These are phyloP conservation scores for Wickerhamiella dianesei DNA, from an alignment of 805 yeast genomes.

Conservation along the genomic window DNA sequence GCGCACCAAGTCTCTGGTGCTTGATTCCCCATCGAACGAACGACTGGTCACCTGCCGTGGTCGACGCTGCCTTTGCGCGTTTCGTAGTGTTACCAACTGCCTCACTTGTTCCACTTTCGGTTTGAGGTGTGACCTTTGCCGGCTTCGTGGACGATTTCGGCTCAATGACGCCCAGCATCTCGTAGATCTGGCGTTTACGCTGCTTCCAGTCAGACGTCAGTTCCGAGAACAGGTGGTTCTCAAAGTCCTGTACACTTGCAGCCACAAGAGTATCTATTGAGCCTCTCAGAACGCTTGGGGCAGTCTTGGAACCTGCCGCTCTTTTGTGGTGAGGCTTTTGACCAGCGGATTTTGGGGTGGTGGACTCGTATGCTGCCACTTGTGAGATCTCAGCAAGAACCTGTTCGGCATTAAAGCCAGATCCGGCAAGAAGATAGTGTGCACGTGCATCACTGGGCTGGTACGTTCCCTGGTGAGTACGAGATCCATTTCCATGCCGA, in stretches of 20 bases:
- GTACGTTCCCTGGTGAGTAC: conserved; percentile 21
- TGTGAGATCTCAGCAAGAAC: conserved; percentile 41
- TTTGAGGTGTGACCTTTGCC: not conserved
- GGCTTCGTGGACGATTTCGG: conserved; percentile 10
- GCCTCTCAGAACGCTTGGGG: conserved; percentile 20
- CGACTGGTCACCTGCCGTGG: not conserved
- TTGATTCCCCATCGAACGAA: not conserved
- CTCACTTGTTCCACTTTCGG: conserved; percentile 41
- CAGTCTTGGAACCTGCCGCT: conserved; percentile 50
- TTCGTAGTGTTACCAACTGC: not conserved
- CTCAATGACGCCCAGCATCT: conserved; percentile 41
- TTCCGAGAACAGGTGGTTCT: conserved; percentile 55
- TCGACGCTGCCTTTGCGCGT: not conserved
- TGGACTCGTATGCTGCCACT: not conserved
- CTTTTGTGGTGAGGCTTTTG: not conserved
- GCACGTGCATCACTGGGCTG: conserved; percentile 35
- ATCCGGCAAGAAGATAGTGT: conserved; percentile 79
- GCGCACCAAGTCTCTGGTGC: conserved; percentile 1
- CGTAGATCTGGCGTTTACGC: conserved; percentile 59
- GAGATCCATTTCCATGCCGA: conserved; percentile 22
- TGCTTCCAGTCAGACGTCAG: conserved; percentile 74
- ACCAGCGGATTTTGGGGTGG: not conserved
- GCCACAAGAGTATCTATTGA: conserved; percentile 71
- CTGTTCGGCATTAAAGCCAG: conserved; percentile 78
- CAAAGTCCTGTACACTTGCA: conserved; percentile 72